Conservation (phyloP, 2,329 filamentous ascomycete species). For the Cladosporium velox region DNA sequence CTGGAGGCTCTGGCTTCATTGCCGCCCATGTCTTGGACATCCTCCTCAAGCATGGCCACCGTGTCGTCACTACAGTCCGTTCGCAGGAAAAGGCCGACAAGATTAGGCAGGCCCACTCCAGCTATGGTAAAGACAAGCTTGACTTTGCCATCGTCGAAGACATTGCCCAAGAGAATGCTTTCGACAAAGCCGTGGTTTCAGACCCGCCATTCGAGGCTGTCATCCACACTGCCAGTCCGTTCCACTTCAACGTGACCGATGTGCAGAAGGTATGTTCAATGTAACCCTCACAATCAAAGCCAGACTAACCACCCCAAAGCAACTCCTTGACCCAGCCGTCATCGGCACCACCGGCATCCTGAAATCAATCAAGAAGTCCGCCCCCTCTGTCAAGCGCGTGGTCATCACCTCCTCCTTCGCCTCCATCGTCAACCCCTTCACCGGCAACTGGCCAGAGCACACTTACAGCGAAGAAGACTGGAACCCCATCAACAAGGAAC, state of each 20-base stretch:
- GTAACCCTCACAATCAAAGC: neutral
- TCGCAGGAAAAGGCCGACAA: conserved; percentile 63
- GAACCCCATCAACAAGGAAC: conserved; percentile 57
- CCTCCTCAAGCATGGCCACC: conserved; percentile 58
- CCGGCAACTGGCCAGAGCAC: conserved; percentile 52
- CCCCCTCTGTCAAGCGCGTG: conserved; percentile 70
- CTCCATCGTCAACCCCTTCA: conserved; percentile 60
- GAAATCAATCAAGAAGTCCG: conserved; percentile 61
- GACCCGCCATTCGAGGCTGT: conserved; percentile 70
- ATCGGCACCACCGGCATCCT: conserved; percentile 65
- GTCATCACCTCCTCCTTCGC: conserved; percentile 71
- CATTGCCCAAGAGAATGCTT: conserved; percentile 69
- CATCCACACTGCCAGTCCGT: conserved; percentile 73
- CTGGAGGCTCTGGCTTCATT: conserved; percentile 64
- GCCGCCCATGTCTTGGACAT: conserved; percentile 65
- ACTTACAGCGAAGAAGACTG: conserved; percentile 58
- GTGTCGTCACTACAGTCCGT: conserved; percentile 64
- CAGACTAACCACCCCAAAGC: conserved; percentile 29
- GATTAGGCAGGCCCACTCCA: conserved; percentile 58
- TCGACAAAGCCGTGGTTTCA: conserved; percentile 61
- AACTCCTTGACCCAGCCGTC: conserved; percentile 61
- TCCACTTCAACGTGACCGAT: conserved; percentile 71
- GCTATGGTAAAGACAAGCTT: conserved; percentile 57
- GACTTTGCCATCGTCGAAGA: conserved; percentile 71
- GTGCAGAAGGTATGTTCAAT: conserved; percentile 57